A percentile compares a stretch with the other conserved stretches of the same genome.
These are phyloP conservation scores for Coniochaeta sp. DNA, from an alignment of 2,329 filamentous ascomycete species.

Conservation along the genomic window DNA sequence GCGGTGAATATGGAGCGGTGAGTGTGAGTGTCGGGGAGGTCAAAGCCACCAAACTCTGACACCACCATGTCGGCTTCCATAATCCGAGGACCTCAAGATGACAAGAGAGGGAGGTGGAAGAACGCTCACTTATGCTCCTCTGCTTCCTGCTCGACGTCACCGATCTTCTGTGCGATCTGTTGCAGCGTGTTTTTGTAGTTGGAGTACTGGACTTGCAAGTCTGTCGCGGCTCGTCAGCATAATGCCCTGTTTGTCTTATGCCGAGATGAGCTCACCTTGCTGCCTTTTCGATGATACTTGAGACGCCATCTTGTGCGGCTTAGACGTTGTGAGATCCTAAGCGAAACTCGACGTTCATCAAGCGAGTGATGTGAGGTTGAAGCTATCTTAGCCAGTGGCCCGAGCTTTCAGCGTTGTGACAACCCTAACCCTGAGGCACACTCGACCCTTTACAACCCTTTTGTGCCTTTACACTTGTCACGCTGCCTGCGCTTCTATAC, in stretches of 20 bases:
- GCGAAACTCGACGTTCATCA: neutral
- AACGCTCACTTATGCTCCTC: constrained; percentile 91
- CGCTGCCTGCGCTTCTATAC: too few relatives aligned
- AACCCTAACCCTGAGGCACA: too few relatives aligned
- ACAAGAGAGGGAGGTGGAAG: neutral
- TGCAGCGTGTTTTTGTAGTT: constrained; percentile 76
- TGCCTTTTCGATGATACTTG: constrained; percentile 61
- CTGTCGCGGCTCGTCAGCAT: constrained; percentile 32
- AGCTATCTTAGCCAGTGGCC: neutral
- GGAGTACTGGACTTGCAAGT: constrained; percentile 72
- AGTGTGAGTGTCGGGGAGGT: constrained; percentile 10
- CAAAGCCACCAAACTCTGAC: neutral
- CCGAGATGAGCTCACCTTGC: constrained; percentile 51
- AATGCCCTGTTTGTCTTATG: neutral
- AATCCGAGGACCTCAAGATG: neutral
- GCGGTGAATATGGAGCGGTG: constrained; percentile 25
- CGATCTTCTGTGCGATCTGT: constrained; percentile 91
- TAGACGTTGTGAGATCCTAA: neutral
- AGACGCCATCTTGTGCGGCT: constrained; percentile 33
- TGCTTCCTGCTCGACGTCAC: constrained; percentile 92
- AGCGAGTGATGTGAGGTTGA: constrained; percentile 1
- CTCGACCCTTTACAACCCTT: too few relatives aligned
- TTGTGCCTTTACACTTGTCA: too few relatives aligned
- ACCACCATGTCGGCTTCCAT: neutral
- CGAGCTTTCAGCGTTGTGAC: constrained; percentile 2